Base-by-base conservation (phyloP, 73 alveolate genomes). In the Paraurostyla sp. region DNA sequence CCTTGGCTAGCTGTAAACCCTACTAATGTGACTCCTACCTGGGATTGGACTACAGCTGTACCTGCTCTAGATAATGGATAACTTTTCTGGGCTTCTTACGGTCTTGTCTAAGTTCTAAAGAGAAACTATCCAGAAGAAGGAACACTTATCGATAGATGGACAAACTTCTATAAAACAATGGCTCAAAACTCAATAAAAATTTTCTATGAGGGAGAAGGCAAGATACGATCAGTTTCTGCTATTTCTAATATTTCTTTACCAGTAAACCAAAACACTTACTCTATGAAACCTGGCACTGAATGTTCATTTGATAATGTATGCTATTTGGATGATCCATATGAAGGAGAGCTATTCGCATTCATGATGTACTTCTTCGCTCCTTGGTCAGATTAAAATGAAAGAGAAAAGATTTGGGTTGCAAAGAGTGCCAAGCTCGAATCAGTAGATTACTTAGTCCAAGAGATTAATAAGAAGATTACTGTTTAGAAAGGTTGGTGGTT, bases 11-110 rank as follows among this genome's bases (percentile, higher is more conserved):
- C 85, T 9, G 85, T 87, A 9, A 54, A 80, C 35, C 80, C 85
- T 40, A 78, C 86, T 38, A 22, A 40, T 0, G 91, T 87, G 0
- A 80, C 87, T 40, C 94, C 94, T 25, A 80, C 94, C 43, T 87
- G 94, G 94, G 94, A 87, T 87, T 87, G 94, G 94, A 42, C 69
- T 13, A 87, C 69, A 56, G 94, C 90, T 33, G 94, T 87, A 25
- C 94, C 94, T 18, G 22, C 91, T 52, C 40, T 80, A 4, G 91
- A 80, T 58, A 80, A 80, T 80, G 91, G 91, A n/a, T 35, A 80
- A 63, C 40, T 80, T 7, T 80, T 80, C 35, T 87, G 94, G 94
- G 94, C 94, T 38, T 85, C 94, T 16, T 87, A 87, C 59, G 94
- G 90, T 40, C 45, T 87, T 20, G 91, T 75, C 23, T 25, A 69